Base-by-base conservation (phyloP, 2,329 filamentous ascomycete species). In the Nannizziopsis barbatae region DNA sequence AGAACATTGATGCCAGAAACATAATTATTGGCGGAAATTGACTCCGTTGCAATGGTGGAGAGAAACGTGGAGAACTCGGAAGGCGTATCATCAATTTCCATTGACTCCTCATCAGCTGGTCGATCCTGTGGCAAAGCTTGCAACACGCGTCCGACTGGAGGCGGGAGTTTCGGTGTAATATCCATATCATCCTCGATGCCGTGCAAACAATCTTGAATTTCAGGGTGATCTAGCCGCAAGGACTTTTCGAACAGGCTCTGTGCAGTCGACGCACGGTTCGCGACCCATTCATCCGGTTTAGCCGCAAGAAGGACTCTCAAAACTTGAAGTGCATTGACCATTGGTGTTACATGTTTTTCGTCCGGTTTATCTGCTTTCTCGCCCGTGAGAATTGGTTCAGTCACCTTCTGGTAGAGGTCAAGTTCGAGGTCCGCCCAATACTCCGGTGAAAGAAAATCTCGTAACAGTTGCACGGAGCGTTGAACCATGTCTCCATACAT, bases 391-490 rank as follows among this genome's bases (percentile, higher is more conserved):
- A 95, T 84, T 37, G 86, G 80, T 54, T 95, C 89, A 0, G 88
- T 92, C 49, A 90, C 83, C 58, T 92, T 93, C 3, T 85, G 83
- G 58, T 95, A 92, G 55, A 96, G 74, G 58, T 96, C 90, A 15
- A 96, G 75, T 43, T 95, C 88, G 31, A 95, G 72, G 60, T 96
- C 89, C 32, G 81, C 84, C 93, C 92, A 98, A 60, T 89, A 88
- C 33, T 83, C 80, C 12, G 86, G 82, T 50, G 90, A 87, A 18
- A 98, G 73, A 33, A 98, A 75, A 58, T 92, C 88, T 56, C 85
- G 79, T 15, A 98, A 74, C 44, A 96, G 73, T 15, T 81, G 74
- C 58, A 96, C 78, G 1, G 88, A 83, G 65, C 87, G 94, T 65
- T 84, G 86, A 64, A 87, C 85, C 56, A 94, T 82, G 50, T 96